Evolutionary conservation across 2,329 filamentous ascomycete genomes (phyloP), one percentile per base, ranked within the genome.

Genomic region (Ceratocystis alfenasii): DNA sequence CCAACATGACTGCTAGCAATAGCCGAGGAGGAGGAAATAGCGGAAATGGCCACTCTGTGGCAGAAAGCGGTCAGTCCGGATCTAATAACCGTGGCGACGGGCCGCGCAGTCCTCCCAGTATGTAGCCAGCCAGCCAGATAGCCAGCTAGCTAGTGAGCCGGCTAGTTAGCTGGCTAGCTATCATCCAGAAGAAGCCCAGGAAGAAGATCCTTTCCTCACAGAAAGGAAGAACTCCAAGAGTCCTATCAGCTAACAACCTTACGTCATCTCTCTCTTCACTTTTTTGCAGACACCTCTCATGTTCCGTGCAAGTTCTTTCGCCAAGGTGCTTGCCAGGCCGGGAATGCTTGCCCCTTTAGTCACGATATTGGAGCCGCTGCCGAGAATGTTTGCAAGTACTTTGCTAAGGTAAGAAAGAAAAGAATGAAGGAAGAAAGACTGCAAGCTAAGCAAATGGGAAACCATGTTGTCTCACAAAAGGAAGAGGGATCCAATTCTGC

Each of bases 261-360:
- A 8, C n/a, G n/a, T 48, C 61, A 28, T 28, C 25, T 33, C 44
- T 41, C 28, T n/a, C n/a, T 10, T 25, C 61, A 46, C 62, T 64
- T n/a, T 17, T 36, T 22, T 63, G 22, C 25, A 96, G 93, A 96
- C 76, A 96, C 94, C 20, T 88, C 92, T 69, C 94, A 97, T 79
- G 94, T 99, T 57, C 94, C 94, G 48, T 99, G 94, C 88, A 97
- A 97, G 81, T 99, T 99, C 87, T 99, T 94, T 77, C 87, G 91
- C 65, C 90, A 96, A 79, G 92, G 93, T 75, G 87, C 90, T 72
- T 99, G 94, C 76, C 93, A 97, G 81, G 94, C 94, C 67, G 94
- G 94, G 71, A 89, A 89, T 75, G 90, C 92, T 70, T 99, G 94
- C 78, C 94, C 94, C 50, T 99, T 97, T 77, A 90, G 91, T 72